Evolutionary conservation across 1,284 basidiomycete genomes (phyloP), one percentile per base, ranked within the genome.

Genomic region (Mycosarcoma maydis): DNA sequence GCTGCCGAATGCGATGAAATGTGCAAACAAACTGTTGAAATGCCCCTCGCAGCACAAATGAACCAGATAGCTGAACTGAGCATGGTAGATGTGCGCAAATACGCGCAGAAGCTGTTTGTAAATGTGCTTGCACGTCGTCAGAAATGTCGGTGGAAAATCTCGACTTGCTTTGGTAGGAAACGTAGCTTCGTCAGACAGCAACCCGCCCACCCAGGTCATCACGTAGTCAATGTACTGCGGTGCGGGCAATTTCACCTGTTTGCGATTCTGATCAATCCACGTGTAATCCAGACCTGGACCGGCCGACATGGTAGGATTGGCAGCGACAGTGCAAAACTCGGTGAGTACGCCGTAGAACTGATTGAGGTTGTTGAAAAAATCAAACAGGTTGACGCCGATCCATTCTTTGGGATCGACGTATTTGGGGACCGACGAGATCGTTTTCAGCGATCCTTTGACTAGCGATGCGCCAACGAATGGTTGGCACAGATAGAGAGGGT

Each of bases 181-280:
- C 24, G 91, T 89, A 60, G 85, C 87, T 77, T 97, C 94, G 83
- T 98, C 95, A 74, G 94, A 90, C 32, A 98, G 86, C 24, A 96
- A 85, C 77, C 94, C 94, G 79, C 97, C 93, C 6, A 96, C 88
- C 94, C 94, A 98, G 11, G 92, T 94, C 91, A 98, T 94, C 69
- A 98, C 94, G 82, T 95, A 98, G 85, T 98, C 95, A 69, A 98
- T 94, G 83, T 98, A 98, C 23, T 93, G 95, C 6, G 95, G 92
- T 4, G 95, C 95, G 14, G 95, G 90, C 0, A 99, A 86, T 73
- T 95, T 89, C 36, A 98, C 92, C 72, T 90, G 91, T 81, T 94
- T 94, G 53, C 94, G 90, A 32, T 81, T 77, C 83, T 97, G 96
- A 39, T 82, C 81, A 76, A 96, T 91, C 95, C 95, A 99, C 4